Evolutionary conservation across 306 rosid genomes (phyloP).

Genomic region (Potentilla sterilis): DNA sequence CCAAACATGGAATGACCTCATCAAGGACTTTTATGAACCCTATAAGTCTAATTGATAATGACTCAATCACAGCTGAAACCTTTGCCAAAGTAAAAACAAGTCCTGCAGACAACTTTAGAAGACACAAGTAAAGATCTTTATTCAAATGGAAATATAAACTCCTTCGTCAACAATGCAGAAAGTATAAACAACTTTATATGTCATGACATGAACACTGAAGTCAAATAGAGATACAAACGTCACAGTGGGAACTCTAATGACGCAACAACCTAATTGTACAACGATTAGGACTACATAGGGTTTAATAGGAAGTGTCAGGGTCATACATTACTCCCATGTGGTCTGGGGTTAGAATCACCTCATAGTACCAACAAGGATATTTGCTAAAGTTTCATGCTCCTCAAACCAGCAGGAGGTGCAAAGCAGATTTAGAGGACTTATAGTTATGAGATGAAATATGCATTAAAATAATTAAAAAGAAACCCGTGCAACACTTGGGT

Average conservation of each 20-base stretch:
- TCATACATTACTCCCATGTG: too few relatives aligned
- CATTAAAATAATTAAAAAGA: not conserved
- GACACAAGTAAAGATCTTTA: too few relatives aligned
- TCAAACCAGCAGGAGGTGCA: not conserved
- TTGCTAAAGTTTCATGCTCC: not conserved
- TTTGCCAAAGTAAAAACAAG: too few relatives aligned
- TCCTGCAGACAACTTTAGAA: not conserved
- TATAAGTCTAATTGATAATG: not conserved
- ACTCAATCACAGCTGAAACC: not conserved
- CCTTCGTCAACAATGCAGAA: not conserved
- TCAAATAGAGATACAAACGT: too few relatives aligned
- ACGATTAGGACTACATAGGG: not conserved
- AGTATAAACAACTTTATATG: not conserved
- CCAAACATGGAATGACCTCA: not conserved
- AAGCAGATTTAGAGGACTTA: not conserved
- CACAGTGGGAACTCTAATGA: not conserved
- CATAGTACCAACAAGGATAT: not conserved
- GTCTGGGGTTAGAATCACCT: too few relatives aligned
- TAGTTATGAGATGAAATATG: not conserved
- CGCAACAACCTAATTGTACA: not conserved
- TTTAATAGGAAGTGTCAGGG: not conserved
- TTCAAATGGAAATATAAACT: not conserved
- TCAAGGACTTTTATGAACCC: not conserved
- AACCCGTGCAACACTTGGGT: not conserved
- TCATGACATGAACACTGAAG: not conserved